phyloP scores from a whole-genome alignment of 768 basidiomycete genomes.

The Russula sp. region DNA sequence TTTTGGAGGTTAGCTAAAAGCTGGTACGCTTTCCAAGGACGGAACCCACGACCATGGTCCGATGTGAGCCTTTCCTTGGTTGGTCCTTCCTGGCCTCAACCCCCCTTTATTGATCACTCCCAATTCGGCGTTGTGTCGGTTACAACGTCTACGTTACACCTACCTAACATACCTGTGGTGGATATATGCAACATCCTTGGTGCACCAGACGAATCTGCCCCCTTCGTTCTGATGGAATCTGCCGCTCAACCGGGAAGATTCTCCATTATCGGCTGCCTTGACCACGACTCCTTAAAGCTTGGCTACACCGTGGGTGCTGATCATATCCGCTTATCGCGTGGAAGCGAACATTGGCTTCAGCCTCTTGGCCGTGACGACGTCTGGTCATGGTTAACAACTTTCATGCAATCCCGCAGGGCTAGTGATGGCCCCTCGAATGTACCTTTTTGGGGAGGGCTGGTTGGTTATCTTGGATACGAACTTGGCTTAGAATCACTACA shows the following conservation, averaged over 20 bases:
- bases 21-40: slow-evolving; percentile 49
- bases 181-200: slow-evolving; percentile 62
- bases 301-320: slow-evolving; percentile 53
- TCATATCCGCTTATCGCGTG: slow-evolving; percentile 47
- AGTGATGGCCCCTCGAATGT: slow-evolving; percentile 48
- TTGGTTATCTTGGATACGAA: slow-evolving; percentile 80
- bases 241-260: slow-evolving; percentile 71
- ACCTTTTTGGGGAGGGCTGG: slow-evolving; percentile 83
- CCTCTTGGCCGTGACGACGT: slow-evolving; percentile 52
- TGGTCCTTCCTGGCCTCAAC: slow-evolving; percentile 59
- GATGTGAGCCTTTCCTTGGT: slow-evolving; percentile 38
- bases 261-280: slow-evolving; percentile 67
- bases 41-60: slow-evolving; percentile 46
- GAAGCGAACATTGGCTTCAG: slow-evolving; percentile 39
- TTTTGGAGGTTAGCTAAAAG: slow-evolving; percentile 67
- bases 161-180: slow-evolving; percentile 44
- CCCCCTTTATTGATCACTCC: slow-evolving; percentile 34
- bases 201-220: slow-evolving; percentile 53
- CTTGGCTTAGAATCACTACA: slow-evolving; percentile 59
- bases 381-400: slow-evolving; percentile 73
- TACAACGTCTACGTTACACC: slow-evolving; percentile 38
- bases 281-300: slow-evolving; percentile 53
- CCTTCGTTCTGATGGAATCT: slow-evolving; percentile 73
- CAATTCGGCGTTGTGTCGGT: slow-evolving; percentile 13
- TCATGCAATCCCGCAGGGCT: slow-evolving; percentile 56